These are phyloP conservation scores for Trichosporon ovoides DNA, from an alignment of 1,284 basidiomycete genomes.

Conservation along the genomic window DNA sequence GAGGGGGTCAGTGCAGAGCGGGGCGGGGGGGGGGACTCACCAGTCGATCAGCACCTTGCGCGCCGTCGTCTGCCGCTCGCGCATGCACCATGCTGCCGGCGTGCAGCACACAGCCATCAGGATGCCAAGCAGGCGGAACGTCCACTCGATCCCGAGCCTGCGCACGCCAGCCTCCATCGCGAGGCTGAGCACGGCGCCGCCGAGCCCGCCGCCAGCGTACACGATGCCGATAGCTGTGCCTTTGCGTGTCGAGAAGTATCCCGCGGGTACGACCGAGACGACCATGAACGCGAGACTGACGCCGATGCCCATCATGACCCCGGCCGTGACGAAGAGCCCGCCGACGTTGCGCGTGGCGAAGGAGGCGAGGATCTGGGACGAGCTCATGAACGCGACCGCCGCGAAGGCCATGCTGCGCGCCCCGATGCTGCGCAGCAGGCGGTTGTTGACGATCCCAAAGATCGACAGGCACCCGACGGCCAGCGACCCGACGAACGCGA, in stretches of 20 bases:
- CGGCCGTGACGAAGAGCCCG: conserved; percentile 27
- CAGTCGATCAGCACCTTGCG: conserved; percentile 12
- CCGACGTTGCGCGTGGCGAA: conserved; percentile 27
- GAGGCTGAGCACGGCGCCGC: conserved; percentile 39
- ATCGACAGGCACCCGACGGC: conserved; percentile 29
- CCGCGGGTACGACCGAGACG: conserved; percentile 18
- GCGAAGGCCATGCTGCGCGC: conserved; percentile 26
- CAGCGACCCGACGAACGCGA: conserved; percentile 42
- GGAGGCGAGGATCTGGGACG: conserved; percentile 31
- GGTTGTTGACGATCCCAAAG: conserved; percentile 37
- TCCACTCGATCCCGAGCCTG: conserved; percentile 24
- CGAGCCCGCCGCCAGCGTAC: conserved; percentile 39
- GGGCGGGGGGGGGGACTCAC: neutral
- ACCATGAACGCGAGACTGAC: conserved; percentile 28
- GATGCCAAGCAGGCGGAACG: conserved; percentile 17
- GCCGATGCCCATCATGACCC: conserved; percentile 28
- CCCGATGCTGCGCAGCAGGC: conserved; percentile 30
- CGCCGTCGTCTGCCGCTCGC: conserved; percentile 5
- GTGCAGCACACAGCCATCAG: conserved; percentile 7
- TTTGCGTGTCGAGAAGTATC: conserved; percentile 38
- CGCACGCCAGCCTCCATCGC: conserved; percentile 33
- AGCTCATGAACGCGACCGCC: conserved; percentile 28
- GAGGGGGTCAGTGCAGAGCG: neutral
- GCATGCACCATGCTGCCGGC: conserved; percentile 16
- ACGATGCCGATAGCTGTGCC: conserved; percentile 43